Evolutionary conservation across 768 basidiomycete genomes (phyloP), one percentile per base, ranked within the genome.

Genomic region (Lactarius akahatsu): DNA sequence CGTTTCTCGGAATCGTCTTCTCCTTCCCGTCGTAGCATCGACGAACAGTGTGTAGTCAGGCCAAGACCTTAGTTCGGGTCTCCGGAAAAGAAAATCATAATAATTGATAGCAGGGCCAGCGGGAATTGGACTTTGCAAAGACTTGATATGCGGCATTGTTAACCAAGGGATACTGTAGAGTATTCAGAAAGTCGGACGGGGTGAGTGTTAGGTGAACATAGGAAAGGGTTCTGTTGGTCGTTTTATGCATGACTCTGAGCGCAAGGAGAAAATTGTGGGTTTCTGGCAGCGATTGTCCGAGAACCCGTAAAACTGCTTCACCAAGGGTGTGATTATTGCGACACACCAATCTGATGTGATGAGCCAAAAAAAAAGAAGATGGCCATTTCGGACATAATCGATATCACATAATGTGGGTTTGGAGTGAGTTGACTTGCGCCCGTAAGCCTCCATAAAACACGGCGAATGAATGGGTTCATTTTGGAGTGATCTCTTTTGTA

Each of bases 41-140:
- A 91, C 79, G 57, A 85, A 80, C 3, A 85, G 57, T 0, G 81
- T 81, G 71, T 78, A 86, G 67, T 91, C 84, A 0, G 82, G 77
- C 83, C 85, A 86, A 43, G 50, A 56, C 38, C 30, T 32, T 41
- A 69, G 36, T 26, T 45, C 55, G 3, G 43, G 64, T 20, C 59
- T 43, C 28, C 56, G 26, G 34, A 69, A 20, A 30, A 65, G 26
- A 36, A 47, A 65, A 16, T 62, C 63, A 41, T 62, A 62, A 61
- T 62, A 65, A 36, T 69, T 69, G 40, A 56, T 32, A 6, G 38
- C 13, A 16, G 47, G 55, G 9, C 52, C 20, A 13, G 32, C 54
- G 11, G 64, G 68, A 26, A 23, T 62, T 16, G 54, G 50, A 28
- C 28, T 34, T 41, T 45, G 57, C n/a, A 43, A 34, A 23, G 66